These are phyloP conservation scores for Raffaelea albimanens DNA, from an alignment of 2,329 filamentous ascomycete species.

Conservation along the genomic window DNA sequence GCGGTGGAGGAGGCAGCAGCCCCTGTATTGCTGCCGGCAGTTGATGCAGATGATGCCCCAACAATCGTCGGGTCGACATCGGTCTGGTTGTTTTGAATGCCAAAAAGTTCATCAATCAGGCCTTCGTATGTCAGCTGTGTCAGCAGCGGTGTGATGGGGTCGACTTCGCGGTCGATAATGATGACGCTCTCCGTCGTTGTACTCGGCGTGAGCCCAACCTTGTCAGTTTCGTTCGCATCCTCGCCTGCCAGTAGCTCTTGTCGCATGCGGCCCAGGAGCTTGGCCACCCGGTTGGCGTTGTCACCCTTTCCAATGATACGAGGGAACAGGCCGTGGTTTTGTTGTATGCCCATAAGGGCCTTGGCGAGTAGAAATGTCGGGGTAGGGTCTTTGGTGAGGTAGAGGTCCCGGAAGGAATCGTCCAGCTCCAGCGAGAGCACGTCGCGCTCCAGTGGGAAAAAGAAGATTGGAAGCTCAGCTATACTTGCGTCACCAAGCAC, in stretches of 20 bases:
- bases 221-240: constrained; percentile 51
- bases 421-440: constrained; percentile 85
- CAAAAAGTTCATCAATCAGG: constrained; percentile 85
- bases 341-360: constrained; percentile 89
- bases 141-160: constrained; percentile 83
- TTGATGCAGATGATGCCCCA: constrained; percentile 45
- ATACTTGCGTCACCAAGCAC: constrained; percentile 89
- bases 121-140: constrained; percentile 97
- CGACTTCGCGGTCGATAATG: constrained; percentile 89
- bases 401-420: constrained; percentile 77
- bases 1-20: constrained; percentile 34
- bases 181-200: constrained; percentile 83
- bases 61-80: constrained; percentile 88
- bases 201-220: constrained; percentile 70
- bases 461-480: constrained; percentile 76
- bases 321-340: constrained; percentile 86
- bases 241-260: constrained; percentile 79
- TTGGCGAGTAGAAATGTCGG: constrained; percentile 82
- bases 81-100: constrained; percentile 83
- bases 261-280: constrained; percentile 82
- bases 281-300: constrained; percentile 79
- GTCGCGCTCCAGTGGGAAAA: constrained; percentile 86
- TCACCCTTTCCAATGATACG: constrained; percentile 93
- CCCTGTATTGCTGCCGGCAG: constrained; percentile 35
- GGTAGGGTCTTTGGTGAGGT: constrained; percentile 82